Evolutionary conservation across 23 red algal species (phyloP).

Genomic region (Chondrus crispus): DNA sequence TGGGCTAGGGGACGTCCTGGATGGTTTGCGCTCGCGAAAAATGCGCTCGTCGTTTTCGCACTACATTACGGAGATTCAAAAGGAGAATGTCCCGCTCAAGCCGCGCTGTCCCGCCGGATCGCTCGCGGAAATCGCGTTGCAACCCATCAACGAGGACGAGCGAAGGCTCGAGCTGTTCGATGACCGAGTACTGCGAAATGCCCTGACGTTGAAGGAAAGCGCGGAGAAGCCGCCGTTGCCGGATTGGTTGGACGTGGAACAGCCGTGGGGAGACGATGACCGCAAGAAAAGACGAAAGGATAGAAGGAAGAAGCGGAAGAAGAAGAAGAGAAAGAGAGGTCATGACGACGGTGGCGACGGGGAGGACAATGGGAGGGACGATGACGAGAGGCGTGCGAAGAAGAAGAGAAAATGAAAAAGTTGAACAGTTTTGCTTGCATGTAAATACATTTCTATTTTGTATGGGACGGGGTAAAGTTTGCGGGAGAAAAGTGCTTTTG

Average conservation of each 20-base stretch:
- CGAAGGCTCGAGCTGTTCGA: constrained; percentile 50
- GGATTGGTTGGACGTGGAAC: constrained; percentile 61
- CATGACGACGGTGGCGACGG: constrained; percentile 29
- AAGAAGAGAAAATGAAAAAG: too few relatives aligned
- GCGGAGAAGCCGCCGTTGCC: constrained; percentile 38
- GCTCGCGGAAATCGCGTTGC: constrained; percentile 50
- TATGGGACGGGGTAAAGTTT: too few relatives aligned
- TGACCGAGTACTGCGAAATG: constrained; percentile 34
- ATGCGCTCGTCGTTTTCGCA: constrained; percentile 64
- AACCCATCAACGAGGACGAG: constrained; percentile 65
- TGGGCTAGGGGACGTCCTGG: constrained; percentile 36
- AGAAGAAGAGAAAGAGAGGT: constrained; percentile 60
- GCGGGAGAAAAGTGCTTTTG: too few relatives aligned
- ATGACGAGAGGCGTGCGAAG: constrained; percentile 36
- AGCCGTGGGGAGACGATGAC: constrained; percentile 59
- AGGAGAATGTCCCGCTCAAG: constrained; percentile 50
- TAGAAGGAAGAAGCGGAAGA: constrained; percentile 58
- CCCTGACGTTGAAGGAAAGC: constrained; percentile 55
- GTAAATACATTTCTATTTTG: too few relatives aligned
- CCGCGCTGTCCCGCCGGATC: constrained; percentile 66
- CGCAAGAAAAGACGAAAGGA: constrained; percentile 17
- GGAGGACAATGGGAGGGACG: background rate
- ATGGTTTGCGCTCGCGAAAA: constrained; percentile 31
- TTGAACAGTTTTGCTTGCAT: too few relatives aligned
- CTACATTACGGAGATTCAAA: constrained; percentile 55